These are phyloP conservation scores for Dipodascus albidus DNA, from an alignment of 805 yeast genomes.

Conservation along the genomic window DNA sequence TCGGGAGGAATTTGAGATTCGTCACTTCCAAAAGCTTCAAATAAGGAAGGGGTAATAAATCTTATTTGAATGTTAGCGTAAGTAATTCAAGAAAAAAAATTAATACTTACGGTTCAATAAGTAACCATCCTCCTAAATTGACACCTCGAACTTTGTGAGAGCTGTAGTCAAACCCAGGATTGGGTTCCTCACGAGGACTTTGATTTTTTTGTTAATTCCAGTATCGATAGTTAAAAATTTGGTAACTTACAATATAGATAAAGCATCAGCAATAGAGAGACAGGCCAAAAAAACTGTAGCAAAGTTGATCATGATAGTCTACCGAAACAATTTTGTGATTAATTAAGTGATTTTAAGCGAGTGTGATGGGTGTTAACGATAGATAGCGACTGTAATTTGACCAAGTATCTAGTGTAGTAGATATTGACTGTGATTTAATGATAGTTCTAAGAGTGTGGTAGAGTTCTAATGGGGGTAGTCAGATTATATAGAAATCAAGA, in stretches of 20 bases:
- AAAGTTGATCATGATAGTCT: background rate
- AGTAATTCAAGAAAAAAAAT: background rate
- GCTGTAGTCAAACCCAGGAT: conserved; percentile 18
- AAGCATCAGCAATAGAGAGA: background rate
- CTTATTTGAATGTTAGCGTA: background rate
- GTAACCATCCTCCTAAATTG: conserved; percentile 85
- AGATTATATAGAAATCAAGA: too few species aligned
- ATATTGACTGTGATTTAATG: too few species aligned
- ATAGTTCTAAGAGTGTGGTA: too few species aligned
- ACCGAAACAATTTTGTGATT: too few species aligned
- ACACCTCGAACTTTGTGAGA: conserved; percentile 33
- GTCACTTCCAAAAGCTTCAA: conserved; percentile 1
- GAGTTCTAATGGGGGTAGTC: too few species aligned
- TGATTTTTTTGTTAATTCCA: too few species aligned
- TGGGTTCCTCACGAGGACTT: background rate
- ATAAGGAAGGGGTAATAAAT: background rate
- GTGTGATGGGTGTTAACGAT: background rate
- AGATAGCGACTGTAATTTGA: background rate
- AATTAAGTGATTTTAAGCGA: background rate
- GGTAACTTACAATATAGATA: background rate
- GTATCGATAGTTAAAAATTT: too few species aligned
- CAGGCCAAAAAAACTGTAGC: background rate
- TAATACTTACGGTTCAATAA: conserved; percentile 53
- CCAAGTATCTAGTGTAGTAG: too few species aligned
- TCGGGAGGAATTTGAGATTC: conserved; percentile 53